Conservation (phyloP, 2,329 filamentous ascomycete species). For the Xylariales sp. region DNA sequence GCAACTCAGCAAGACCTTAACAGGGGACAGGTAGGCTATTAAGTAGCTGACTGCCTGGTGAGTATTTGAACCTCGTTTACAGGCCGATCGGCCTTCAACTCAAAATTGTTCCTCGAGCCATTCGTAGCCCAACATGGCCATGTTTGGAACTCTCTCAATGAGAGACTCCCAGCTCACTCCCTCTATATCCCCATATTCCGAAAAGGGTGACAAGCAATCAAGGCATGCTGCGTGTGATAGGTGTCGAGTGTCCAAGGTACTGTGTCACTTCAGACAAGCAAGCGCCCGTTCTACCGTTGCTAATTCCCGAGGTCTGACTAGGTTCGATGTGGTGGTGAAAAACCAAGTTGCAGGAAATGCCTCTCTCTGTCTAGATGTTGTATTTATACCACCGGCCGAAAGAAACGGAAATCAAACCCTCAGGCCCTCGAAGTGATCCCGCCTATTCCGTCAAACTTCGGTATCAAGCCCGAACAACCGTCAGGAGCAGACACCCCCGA, state of each 20-base stretch:
- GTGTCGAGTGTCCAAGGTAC: conserved; percentile 1
- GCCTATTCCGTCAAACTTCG: too few relatives aligned
- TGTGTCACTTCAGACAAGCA: not conserved
- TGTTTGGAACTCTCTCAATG: not conserved
- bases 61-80: too few relatives aligned
- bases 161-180: too few relatives aligned
- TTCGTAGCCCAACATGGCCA: not conserved
- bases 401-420: not conserved
- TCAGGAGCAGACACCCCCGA: not conserved
- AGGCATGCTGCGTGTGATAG: not conserved
- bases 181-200: not conserved
- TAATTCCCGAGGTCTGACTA: not conserved
- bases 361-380: not conserved
- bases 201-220: not conserved
- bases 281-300: not conserved
- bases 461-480: not conserved
- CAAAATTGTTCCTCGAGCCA: not conserved
- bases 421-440: too few relatives aligned
- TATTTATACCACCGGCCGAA: not conserved
- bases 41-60: too few relatives aligned
- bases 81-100: too few relatives aligned
- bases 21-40: too few relatives aligned
- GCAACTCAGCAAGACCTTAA: too few relatives aligned
- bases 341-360: conserved; percentile 1
- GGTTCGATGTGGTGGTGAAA: not conserved